Evolutionary conservation across 108 stramenopile genomes (phyloP), one percentile per base, ranked within the genome.

Genomic region (Pseudonitzschia multiseries): DNA sequence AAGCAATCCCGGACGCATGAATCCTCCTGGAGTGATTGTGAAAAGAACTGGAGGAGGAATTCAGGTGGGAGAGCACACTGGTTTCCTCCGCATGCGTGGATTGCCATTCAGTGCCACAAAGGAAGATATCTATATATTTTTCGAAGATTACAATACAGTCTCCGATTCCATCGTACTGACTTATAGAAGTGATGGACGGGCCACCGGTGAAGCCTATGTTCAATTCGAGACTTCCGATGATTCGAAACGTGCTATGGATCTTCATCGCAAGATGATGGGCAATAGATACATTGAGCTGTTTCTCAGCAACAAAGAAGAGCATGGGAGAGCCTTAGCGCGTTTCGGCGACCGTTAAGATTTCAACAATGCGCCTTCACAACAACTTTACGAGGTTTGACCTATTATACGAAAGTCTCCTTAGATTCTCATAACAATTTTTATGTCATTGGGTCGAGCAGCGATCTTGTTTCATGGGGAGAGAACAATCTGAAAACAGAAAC

Each of bases 231-330:
- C 87, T 57, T 81, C 88, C 15, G 88, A 89, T n/a, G 92, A 93
- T 40, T 86, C 96, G 4, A 87, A 91, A 79, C 81, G 68, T 26
- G 94, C 91, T 20, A 95, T 93, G 94, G 80, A 81, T 41, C 78
- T 92, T 64, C 91, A 94, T 70, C 84, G 94, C 27, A 92, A 90
- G 75, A 91, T 83, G 40, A 90, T 96, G 81, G 97, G 97, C 22
- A 88, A 83, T 67, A 86, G 97, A 18, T 96, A 98, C 84, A 91
- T 98, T 51, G 97, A 98, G 81, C 85, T 98, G 57, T 98, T 98
- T 82, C 87, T 93, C 33, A 96, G 94, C 75, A 93, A 95, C 80
- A 93, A 93, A 71, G 96, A 98, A 40, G 96, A 97, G 80, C 88
- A 93, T 67, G 80, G 84, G 28, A 79, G 94, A 65, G 89, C 89